These are phyloP conservation scores for Botrytis byssoidea DNA, from an alignment of 2,329 filamentous ascomycete genomes.

Conservation along the genomic window DNA sequence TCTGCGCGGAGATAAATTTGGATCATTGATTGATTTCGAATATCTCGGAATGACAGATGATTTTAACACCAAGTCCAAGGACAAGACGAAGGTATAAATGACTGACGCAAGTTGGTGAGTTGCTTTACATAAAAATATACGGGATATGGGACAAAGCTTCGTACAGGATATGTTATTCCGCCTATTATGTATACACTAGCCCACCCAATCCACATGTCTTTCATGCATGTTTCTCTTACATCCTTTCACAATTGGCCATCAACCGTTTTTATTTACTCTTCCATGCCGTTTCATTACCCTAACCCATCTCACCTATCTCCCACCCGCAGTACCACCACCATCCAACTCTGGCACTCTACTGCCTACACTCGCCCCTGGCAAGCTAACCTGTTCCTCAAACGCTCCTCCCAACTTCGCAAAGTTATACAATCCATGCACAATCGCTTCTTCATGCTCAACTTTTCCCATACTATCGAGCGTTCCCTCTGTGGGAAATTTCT, in stretches of 20 bases:
- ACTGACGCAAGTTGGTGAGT: neutral
- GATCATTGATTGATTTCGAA: neutral
- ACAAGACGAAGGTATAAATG: neutral
- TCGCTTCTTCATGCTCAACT: constrained; percentile 21
- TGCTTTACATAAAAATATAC: neutral
- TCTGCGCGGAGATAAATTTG: neutral
- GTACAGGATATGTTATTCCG: neutral
- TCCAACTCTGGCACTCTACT: neutral
- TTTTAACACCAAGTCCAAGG: neutral
- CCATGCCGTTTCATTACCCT: neutral
- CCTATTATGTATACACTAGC: neutral
- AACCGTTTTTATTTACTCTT: too few relatives aligned
- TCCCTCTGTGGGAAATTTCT: constrained; percentile 26
- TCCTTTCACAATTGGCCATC: too few relatives aligned
- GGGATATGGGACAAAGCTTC: neutral
- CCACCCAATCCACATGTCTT: neutral
- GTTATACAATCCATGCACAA: constrained; percentile 30
- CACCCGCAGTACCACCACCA: neutral
- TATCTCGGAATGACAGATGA: neutral
- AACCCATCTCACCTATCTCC: neutral
- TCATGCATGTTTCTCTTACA: neutral
- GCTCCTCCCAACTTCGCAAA: constrained; percentile 28
- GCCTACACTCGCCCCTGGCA: constrained; percentile 27
- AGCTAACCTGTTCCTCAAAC: constrained; percentile 30
- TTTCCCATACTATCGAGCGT: constrained; percentile 18